Evolutionary conservation across 2,329 filamentous ascomycete genomes (phyloP), one percentile per base, ranked within the genome.

Genomic region (Pseudonectria buxi): DNA sequence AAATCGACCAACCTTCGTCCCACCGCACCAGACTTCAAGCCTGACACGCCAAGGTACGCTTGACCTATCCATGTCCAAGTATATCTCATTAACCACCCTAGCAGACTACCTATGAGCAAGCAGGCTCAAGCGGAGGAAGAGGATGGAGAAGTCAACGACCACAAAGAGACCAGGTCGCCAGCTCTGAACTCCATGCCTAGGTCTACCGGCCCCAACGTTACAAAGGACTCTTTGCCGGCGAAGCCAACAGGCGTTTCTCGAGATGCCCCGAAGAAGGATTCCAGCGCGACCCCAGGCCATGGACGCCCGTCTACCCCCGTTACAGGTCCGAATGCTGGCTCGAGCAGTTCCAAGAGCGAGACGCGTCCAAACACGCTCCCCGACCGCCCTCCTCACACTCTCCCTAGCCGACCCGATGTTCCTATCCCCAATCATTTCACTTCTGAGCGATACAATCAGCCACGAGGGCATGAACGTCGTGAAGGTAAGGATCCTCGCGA

Each of bases 101-200:
- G 18, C 24, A 48, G 52, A 22, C 26, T 35, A 25, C 26, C 36
- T 16, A 32, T 30, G 29, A 36, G 43, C 37, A 59, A 51, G 27
- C 42, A 42, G 30, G 33, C 37, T 1, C 38, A 58, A 10, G 56
- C 57, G 2, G 78, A 81, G 41, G 74, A 76, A 35, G 83, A 87
- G 55, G 83, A 87, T 51, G 83, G 83, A 14, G 83, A 87, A 55
- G 81, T 86, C 15, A 75, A 78, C 43, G 82, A 86, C 48, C 67
- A 64, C 24, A 77, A 54, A 32, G 54, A 58, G 12, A 24, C 14
- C 18, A 53, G 46, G 37, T 41, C 41, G 10, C 47, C 47, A 18
- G 34, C 31, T 10, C 28, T 39, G 10, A 46, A 49, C 14, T 26
- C 13, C 6, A 6, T 37, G 2, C 28, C 42, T 13, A 50, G 43